Conservation (phyloP, 2,329 filamentous ascomycete species). For the Diaporthe sp. region DNA sequence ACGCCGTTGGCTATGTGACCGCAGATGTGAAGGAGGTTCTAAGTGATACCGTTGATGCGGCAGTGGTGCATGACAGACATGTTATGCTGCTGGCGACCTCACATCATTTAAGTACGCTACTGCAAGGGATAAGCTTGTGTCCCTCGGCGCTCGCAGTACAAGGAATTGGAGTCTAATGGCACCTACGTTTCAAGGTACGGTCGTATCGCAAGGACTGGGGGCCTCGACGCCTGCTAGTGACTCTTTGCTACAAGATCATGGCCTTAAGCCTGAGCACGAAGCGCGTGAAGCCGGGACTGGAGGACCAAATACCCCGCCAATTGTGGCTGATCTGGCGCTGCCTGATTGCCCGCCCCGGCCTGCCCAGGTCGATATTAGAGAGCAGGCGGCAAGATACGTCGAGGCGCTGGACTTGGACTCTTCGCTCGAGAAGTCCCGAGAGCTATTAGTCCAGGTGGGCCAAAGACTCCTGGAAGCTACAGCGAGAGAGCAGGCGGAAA, state of each 20-base stretch:
- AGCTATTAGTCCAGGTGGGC: slow-evolving; percentile 4
- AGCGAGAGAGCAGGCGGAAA: not conserved
- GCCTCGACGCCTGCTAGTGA: slow-evolving; percentile 39
- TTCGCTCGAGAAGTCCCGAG: too few relatives aligned
- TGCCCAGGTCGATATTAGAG: slow-evolving; percentile 15
- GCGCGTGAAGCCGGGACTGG: not conserved
- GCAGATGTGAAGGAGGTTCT: slow-evolving; percentile 40
- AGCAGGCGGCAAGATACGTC: slow-evolving; percentile 15
- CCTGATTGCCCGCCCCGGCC: not conserved
- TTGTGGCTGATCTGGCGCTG: not conserved
- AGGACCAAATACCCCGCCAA: not conserved
- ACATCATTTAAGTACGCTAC: slow-evolving; percentile 41
- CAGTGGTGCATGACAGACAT: slow-evolving; percentile 40
- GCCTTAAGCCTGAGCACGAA: not conserved
- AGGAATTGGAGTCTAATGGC: slow-evolving; percentile 41
- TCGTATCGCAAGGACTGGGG: slow-evolving; percentile 30
- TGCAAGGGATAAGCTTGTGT: slow-evolving; percentile 43
- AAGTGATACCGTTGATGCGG: slow-evolving; percentile 34
- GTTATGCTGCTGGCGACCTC: slow-evolving; percentile 44
- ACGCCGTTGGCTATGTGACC: slow-evolving; percentile 42
- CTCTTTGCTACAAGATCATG: slow-evolving; percentile 5
- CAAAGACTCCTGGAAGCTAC: not conserved
- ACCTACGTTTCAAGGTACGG: slow-evolving; percentile 27
- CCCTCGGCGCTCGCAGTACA: slow-evolving; percentile 43
- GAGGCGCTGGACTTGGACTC: slow-evolving; percentile 24